A percentile compares a stretch with the other conserved stretches of the same genome.
Evolutionary conservation across 768 basidiomycete species (phyloP).

Genomic region (Phylloporus arenicola): DNA sequence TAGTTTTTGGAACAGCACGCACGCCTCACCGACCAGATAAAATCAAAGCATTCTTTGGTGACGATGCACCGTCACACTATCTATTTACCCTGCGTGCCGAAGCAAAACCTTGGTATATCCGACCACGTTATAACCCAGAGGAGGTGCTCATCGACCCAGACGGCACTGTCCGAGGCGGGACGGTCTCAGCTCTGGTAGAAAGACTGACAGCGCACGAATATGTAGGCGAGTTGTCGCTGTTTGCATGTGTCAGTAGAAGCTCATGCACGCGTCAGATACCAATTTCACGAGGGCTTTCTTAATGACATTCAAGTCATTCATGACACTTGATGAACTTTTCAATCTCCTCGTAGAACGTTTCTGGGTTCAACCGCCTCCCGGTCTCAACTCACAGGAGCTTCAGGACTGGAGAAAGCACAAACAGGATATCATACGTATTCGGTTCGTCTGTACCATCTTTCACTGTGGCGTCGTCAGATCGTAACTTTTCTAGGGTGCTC

Average conservation of each 20-base stretch:
- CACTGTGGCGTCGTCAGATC: background rate
- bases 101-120: constrained; percentile 55
- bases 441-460: constrained; percentile 34
- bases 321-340: constrained; percentile 50
- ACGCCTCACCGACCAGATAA: constrained; percentile 32
- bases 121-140: constrained; percentile 46
- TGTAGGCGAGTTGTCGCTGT: constrained; percentile 38
- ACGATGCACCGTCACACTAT: constrained; percentile 43
- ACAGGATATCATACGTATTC: constrained; percentile 52
- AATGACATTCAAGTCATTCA: constrained; percentile 67
- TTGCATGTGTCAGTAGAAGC: background rate
- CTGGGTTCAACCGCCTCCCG: constrained; percentile 48
- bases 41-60: constrained; percentile 47
- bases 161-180: constrained; percentile 57
- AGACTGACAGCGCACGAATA: constrained; percentile 62
- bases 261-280: constrained; percentile 36
- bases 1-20: constrained; percentile 15
- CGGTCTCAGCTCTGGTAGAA: constrained; percentile 54
- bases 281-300: constrained; percentile 58
- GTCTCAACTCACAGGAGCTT: constrained; percentile 38
- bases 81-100: constrained; percentile 37
- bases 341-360: constrained; percentile 51
- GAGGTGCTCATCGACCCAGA: constrained; percentile 63
- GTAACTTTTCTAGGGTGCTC: constrained; percentile 41
- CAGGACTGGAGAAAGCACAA: constrained; percentile 54